These are phyloP conservation scores for Myxozyma vanderwaltii DNA, from an alignment of 805 yeast genomes.

Conservation along the genomic window DNA sequence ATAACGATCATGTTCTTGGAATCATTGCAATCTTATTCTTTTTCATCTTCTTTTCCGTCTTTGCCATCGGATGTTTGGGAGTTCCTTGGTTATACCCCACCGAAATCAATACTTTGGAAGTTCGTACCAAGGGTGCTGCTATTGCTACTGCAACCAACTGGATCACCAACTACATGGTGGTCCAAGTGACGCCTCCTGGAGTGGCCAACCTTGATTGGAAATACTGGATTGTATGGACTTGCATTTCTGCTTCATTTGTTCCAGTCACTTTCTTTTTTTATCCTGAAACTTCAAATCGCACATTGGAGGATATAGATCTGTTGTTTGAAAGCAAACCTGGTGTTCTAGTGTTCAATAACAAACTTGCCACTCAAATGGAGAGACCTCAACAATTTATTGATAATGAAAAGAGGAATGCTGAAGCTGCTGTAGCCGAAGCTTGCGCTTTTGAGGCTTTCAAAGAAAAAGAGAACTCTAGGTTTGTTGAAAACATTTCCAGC, in stretches of 20 bases:
- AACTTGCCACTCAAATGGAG: conserved; percentile 53
- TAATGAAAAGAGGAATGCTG: conserved; percentile 42
- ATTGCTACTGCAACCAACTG: conserved; percentile 67
- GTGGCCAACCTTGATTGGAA: conserved; percentile 54
- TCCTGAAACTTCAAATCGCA: conserved; percentile 88
- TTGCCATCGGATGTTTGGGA: conserved; percentile 56
- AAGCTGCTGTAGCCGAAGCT: not conserved
- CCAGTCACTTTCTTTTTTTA: conserved; percentile 69
- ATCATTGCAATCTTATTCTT: conserved; percentile 42
- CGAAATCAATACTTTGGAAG: conserved; percentile 60
- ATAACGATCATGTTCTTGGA: conserved; percentile 28
- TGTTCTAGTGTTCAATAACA: conserved; percentile 45
- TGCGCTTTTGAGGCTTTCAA: not conserved
- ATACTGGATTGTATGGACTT: conserved; percentile 69
- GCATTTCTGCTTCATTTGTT: conserved; percentile 40
- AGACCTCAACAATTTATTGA: conserved; percentile 47
- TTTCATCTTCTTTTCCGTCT: conserved; percentile 45
- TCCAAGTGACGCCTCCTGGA: conserved; percentile 65
- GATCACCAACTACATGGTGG: conserved; percentile 64
- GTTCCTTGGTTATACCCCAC: conserved; percentile 67
- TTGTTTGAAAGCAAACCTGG: conserved; percentile 43
- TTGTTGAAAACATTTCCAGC: no score
- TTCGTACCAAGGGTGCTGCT: conserved; percentile 62
- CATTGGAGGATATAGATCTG: conserved; percentile 65
- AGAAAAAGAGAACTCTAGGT: not conserved